A percentile compares a stretch with the other conserved stretches of the same genome.
Conservation (phyloP, 768 basidiomycete genomes). For the Tulasnella calospora region DNA sequence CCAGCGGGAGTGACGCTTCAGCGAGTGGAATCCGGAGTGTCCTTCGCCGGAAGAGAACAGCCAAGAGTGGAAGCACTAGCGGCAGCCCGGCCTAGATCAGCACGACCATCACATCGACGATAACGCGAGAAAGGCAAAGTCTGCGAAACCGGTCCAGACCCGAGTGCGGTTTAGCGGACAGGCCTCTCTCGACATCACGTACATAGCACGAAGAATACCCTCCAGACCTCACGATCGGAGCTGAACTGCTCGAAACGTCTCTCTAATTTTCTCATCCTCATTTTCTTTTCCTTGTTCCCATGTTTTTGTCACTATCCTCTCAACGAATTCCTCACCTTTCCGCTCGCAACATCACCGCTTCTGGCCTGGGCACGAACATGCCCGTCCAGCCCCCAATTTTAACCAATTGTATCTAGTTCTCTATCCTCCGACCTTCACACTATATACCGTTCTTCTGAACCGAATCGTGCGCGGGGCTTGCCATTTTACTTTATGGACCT, state of each 20-base stretch:
- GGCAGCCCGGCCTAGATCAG: not conserved
- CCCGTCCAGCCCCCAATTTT: not conserved
- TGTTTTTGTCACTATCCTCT: not conserved
- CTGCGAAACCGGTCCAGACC: not conserved
- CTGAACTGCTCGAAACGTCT: conserved; percentile 1
- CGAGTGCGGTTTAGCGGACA: not conserved
- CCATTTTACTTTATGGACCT: not conserved
- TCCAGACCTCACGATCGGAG: not conserved
- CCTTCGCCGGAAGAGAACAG: not conserved
- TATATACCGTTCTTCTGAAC: not conserved
- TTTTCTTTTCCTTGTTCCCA: not conserved
- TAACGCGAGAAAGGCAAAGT: conserved; percentile 2
- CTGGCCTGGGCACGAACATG: not conserved
- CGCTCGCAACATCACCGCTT: not conserved
- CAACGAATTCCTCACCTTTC: not conserved
- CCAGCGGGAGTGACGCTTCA: not conserved
- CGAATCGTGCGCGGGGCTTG: not conserved
- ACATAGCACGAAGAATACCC: conserved; percentile 4
- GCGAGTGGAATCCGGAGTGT: not conserved
- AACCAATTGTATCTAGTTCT: not conserved
- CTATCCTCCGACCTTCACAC: not conserved
- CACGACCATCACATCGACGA: not conserved
- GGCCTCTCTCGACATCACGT: not conserved
- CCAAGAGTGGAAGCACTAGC: not conserved
- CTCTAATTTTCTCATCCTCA: conserved; percentile 10